Conservation (phyloP, 2,329 filamentous ascomycete species). For the Graphiopsis chlorocephala region DNA sequence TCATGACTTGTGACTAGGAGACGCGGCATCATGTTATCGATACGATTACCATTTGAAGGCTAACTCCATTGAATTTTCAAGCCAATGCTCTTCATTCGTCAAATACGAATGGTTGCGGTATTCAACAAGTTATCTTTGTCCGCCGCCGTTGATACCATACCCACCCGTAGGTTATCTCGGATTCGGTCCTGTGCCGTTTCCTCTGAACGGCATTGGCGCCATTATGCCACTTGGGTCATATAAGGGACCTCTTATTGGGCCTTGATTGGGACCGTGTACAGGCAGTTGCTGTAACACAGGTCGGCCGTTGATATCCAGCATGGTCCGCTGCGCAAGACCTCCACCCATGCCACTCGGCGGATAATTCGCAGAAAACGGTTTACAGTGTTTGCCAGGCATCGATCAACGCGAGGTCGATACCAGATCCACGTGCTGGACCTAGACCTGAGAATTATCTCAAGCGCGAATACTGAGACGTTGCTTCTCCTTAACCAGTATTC, state of each 20-base stretch:
- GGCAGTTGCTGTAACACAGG: not conserved
- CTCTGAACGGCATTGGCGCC: too few relatives aligned
- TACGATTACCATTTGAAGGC: not conserved
- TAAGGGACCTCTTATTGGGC: too few relatives aligned
- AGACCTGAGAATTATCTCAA: not conserved
- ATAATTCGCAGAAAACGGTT: not conserved
- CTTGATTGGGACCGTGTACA: not conserved
- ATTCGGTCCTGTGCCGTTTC: too few relatives aligned
- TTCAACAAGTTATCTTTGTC: not conserved
- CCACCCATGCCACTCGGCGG: too few relatives aligned
- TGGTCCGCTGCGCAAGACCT: not conserved
- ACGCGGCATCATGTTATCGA: not conserved
- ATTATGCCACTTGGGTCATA: too few relatives aligned
- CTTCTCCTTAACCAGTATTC: not conserved
- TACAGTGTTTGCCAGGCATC: not conserved
- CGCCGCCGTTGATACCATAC: not conserved
- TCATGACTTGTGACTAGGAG: not conserved
- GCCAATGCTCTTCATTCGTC: not conserved
- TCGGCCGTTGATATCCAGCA: not conserved
- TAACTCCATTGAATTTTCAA: not conserved
- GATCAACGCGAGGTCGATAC: not conserved
- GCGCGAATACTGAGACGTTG: not conserved
- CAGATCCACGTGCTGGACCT: not conserved
- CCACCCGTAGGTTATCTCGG: not conserved
- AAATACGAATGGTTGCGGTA: not conserved